Base-by-base conservation (phyloP, 2,329 filamentous ascomycete genomes). In the Fonsecaea nubica region DNA sequence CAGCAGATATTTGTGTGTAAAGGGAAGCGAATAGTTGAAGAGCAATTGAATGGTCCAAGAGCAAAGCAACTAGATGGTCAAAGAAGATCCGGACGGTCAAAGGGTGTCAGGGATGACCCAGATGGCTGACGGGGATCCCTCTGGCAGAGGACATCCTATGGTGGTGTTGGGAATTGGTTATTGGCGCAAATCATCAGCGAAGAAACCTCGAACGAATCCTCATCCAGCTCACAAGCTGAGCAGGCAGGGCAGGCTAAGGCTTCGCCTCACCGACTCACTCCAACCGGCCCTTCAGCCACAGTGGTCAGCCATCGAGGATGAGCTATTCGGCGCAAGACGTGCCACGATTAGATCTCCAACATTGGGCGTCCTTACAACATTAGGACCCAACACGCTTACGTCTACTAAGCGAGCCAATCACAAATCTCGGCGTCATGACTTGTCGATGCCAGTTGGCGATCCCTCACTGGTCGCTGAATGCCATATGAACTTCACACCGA, bases 341-440 rank as follows among this genome's bases (percentile, higher is more conserved):
- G 45, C 45, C 45, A 50, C 45, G 45, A 30, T 25, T 3, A 25
- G 18, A 5, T 25, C 45, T 50, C 25, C 21, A 13, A 18, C 45
- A 25, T 25, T 50, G 12, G 25, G 45, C 18, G 21, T 50, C 45
- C 45, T 7, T 50, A 18, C 45, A 30, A 12, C 10, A 10, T 50
- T 18, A 50, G 8, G 45, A 10, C 9, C 9, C 7, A 15, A 50
- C 45, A 30, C 18, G 21, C 18, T 25, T 30, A 10, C 21, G 21
- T 18, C 45, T 10, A 30, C 45, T 50, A 50, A 50, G 45, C 45
- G 45, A 30, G 25, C 45, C 45, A 50, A 50, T 50, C 45, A 30
- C 45, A 30, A 25, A 2, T 7, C 18, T 18, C 25, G 25, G 45
- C 45, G 45, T 50, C 45, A 50, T 9, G 5, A 50, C 8, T 50